These are phyloP conservation scores for Onygenales sp. DNA, from an alignment of 2,329 filamentous ascomycete genomes.

Conservation along the genomic window DNA sequence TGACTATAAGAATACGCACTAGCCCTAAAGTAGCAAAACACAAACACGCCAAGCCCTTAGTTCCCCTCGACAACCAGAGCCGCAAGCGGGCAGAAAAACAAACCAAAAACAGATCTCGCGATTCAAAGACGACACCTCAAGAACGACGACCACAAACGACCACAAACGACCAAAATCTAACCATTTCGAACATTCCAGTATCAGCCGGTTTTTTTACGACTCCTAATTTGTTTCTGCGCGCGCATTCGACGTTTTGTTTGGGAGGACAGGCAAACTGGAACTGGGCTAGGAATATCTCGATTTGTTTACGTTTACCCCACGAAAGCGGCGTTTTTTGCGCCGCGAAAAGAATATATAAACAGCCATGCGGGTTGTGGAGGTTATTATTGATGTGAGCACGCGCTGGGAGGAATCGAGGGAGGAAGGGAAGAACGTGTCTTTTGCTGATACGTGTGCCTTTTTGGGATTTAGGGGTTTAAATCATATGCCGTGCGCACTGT, in stretches of 20 bases:
- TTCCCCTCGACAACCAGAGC: not conserved
- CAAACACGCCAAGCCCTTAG: slow-evolving; percentile 3
- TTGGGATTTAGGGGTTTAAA: slow-evolving; percentile 34
- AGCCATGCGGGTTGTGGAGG: slow-evolving; percentile 39
- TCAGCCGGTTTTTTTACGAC: too few relatives aligned
- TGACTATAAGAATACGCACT: not conserved
- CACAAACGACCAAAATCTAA: too few relatives aligned
- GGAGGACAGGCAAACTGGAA: too few relatives aligned
- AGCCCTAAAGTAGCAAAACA: not conserved
- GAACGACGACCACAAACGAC: not conserved
- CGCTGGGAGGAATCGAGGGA: not conserved
- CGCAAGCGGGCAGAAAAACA: not conserved
- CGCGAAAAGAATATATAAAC: not conserved
- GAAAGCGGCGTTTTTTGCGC: not conserved
- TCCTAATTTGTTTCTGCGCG: too few relatives aligned
- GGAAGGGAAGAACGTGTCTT: slow-evolving; percentile 3
- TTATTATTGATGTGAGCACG: slow-evolving; percentile 38
- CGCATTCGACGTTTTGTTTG: too few relatives aligned
- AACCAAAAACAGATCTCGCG: not conserved
- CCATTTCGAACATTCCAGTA: too few relatives aligned
- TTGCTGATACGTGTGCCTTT: slow-evolving; percentile 8
- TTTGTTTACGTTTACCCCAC: not conserved
- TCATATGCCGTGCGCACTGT: slow-evolving; percentile 42
- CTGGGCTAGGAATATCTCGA: too few relatives aligned
- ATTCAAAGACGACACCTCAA: not conserved